A percentile compares a stretch with the other conserved stretches of the same genome.
Conservation (phyloP, 2,329 filamentous ascomycete species). For the Penicillium sp. region DNA sequence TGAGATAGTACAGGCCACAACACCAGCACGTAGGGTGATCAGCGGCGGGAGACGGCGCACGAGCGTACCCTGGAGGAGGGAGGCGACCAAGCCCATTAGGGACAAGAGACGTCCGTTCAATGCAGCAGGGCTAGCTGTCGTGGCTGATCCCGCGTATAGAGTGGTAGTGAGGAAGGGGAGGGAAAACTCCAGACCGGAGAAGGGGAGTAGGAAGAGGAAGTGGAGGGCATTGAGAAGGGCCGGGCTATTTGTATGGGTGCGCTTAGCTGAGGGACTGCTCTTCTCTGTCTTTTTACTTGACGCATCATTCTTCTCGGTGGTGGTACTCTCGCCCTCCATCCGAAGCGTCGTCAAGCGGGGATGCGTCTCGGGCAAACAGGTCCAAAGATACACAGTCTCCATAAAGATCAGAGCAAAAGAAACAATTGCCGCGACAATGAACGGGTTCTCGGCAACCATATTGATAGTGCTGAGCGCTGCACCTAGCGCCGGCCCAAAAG, state of each 20-base stretch:
- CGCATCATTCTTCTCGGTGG: slow-evolving; percentile 18
- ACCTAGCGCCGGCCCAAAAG: slow-evolving; percentile 88
- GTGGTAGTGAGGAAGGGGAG: slow-evolving; percentile 97
- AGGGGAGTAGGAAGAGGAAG: slow-evolving; percentile 90
- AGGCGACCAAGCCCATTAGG: slow-evolving; percentile 86
- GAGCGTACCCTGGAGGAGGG: slow-evolving; percentile 88
- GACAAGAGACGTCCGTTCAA: slow-evolving; percentile 84
- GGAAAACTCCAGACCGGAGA: slow-evolving; percentile 97
- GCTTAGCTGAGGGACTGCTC: background rate
- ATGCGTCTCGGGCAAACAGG: slow-evolving; percentile 77
- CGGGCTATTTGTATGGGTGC: slow-evolving; percentile 72
- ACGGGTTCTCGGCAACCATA: slow-evolving; percentile 81
- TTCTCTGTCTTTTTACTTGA: background rate
- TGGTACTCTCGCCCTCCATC: slow-evolving; percentile 11
- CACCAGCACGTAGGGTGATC: slow-evolving; percentile 72
- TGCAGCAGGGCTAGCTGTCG: slow-evolving; percentile 53
- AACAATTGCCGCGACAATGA: slow-evolving; percentile 86
- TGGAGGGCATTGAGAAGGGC: slow-evolving; percentile 79
- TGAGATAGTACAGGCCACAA: slow-evolving; percentile 71
- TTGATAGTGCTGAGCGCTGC: slow-evolving; percentile 78
- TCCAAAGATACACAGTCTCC: slow-evolving; percentile 86
- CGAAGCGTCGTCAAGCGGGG: slow-evolving; percentile 53
- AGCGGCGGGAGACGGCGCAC: slow-evolving; percentile 81
- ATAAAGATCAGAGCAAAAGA: slow-evolving; percentile 78
- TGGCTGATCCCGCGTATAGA: slow-evolving; percentile 70